A percentile compares a stretch with the other conserved stretches of the same genome.
Evolutionary conservation across 768 basidiomycete genomes (phyloP).

Genomic region (Psilocybe azurescens): DNA sequence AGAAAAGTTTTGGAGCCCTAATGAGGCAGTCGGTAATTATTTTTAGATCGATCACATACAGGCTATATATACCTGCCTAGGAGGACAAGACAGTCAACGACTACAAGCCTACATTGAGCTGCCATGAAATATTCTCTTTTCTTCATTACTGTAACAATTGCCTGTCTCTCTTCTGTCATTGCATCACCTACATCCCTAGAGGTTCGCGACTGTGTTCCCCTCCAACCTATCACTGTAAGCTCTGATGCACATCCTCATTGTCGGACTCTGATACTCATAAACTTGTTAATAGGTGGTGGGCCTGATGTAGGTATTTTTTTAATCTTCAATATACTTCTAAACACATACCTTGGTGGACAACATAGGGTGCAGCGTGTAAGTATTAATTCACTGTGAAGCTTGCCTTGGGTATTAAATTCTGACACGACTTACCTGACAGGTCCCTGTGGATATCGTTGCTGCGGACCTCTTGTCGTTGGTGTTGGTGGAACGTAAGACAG

Average conservation of each 20-base stretch:
- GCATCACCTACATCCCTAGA: neutral
- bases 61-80: neutral
- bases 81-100: neutral
- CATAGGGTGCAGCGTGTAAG: slow-evolving; percentile 6
- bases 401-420: neutral
- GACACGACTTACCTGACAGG: neutral
- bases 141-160: neutral
- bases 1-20: too few relatives aligned
- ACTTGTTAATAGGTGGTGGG: slow-evolving; percentile 9
- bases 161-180: neutral
- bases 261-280: neutral
- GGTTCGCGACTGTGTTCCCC: neutral
- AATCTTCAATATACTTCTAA: neutral
- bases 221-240: neutral
- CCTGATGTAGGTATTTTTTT: slow-evolving; percentile 1
- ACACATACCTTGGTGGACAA: neutral
- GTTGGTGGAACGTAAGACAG: slow-evolving; percentile 24
- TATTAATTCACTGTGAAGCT: neutral
- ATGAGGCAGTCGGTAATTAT: too few relatives aligned
- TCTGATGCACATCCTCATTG: neutral
- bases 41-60: too few relatives aligned
- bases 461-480: slow-evolving; percentile 18
- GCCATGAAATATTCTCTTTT: neutral
- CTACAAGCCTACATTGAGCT: neutral
- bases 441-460: slow-evolving; percentile 21